These are phyloP conservation scores for Microbotryum violaceum DNA, from an alignment of 1,284 basidiomycete species.

Conservation along the genomic window DNA sequence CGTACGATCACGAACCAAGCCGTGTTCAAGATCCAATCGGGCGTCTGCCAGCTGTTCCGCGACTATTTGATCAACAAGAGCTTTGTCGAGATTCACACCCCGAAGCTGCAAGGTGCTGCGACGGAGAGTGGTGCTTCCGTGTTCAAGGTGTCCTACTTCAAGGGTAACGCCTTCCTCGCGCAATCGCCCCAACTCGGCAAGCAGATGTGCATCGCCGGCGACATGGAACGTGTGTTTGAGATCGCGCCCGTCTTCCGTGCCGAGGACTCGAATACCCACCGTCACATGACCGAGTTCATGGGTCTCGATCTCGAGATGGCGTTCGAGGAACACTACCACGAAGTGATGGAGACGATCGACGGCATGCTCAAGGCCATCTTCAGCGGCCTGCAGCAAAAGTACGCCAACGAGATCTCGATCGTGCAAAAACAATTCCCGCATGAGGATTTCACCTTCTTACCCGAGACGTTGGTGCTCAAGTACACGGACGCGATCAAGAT, in stretches of 20 bases:
- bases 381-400: conserved; percentile 67
- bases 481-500: conserved; percentile 84
- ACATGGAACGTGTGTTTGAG: conserved; percentile 97
- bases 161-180: conserved; percentile 86
- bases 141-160: conserved; percentile 98
- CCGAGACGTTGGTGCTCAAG: conserved; percentile 50
- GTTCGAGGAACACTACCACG: conserved; percentile 97
- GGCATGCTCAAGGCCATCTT: conserved; percentile 76
- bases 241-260: conserved; percentile 94
- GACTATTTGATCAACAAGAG: conserved; percentile 66
- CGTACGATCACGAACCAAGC: conserved; percentile 94
- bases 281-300: conserved; percentile 97
- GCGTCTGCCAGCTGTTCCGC: conserved; percentile 81
- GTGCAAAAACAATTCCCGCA: conserved; percentile 83
- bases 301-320: conserved; percentile 99
- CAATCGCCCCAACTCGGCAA: conserved; percentile 96
- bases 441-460: conserved; percentile 46
- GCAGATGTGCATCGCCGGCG: conserved; percentile 98
- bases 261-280: conserved; percentile 95
- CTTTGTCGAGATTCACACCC: conserved; percentile 93
- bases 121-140: conserved; percentile 95
- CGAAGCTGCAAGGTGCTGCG: conserved; percentile 93
- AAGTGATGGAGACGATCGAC: conserved; percentile 80
- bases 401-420: conserved; percentile 67
- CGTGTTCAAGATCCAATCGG: conserved; percentile 86